Conservation (phyloP, 2,329 filamentous ascomycete species). For the Hansfordia pulvinata region DNA sequence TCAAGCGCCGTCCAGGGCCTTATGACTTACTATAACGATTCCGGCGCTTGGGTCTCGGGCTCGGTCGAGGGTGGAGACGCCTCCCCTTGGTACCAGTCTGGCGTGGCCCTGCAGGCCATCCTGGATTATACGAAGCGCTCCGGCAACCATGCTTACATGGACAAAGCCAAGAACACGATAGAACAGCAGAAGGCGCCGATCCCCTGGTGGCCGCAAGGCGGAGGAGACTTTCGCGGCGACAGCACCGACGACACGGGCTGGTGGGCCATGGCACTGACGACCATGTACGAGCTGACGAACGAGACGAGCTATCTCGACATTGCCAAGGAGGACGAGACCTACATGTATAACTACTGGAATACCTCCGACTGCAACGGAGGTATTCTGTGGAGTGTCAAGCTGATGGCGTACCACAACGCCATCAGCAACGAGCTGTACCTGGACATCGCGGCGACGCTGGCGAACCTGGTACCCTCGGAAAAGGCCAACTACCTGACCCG, state of each 20-base stretch:
- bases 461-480: slow-evolving; percentile 22
- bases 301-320: slow-evolving; percentile 28
- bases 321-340: slow-evolving; percentile 30
- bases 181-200: slow-evolving; percentile 18
- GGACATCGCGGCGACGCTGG: slow-evolving; percentile 27
- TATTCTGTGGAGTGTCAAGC: slow-evolving; percentile 29
- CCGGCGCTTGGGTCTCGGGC: slow-evolving; percentile 21
- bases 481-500: slow-evolving; percentile 21
- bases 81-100: slow-evolving; percentile 24
- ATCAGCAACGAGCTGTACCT: slow-evolving; percentile 34
- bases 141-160: slow-evolving; percentile 14
- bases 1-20: slow-evolving; percentile 20
- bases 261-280: slow-evolving; percentile 37
- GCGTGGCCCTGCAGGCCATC: slow-evolving; percentile 19
- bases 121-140: slow-evolving; percentile 21
- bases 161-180: slow-evolving; percentile 16
- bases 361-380: slow-evolving; percentile 25
- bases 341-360: slow-evolving; percentile 29
- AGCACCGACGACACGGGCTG: slow-evolving; percentile 32
- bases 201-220: slow-evolving; percentile 20
- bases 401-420: slow-evolving; percentile 23
- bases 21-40: slow-evolving; percentile 20
- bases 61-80: too few relatives aligned
- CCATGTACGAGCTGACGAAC: slow-evolving; percentile 30
- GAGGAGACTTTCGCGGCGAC: slow-evolving; percentile 23